A percentile compares a stretch with the other conserved stretches of the same genome.
phyloP scores from a whole-genome alignment of 2,329 filamentous ascomycete species.

The Cladophialophora carrionii region DNA sequence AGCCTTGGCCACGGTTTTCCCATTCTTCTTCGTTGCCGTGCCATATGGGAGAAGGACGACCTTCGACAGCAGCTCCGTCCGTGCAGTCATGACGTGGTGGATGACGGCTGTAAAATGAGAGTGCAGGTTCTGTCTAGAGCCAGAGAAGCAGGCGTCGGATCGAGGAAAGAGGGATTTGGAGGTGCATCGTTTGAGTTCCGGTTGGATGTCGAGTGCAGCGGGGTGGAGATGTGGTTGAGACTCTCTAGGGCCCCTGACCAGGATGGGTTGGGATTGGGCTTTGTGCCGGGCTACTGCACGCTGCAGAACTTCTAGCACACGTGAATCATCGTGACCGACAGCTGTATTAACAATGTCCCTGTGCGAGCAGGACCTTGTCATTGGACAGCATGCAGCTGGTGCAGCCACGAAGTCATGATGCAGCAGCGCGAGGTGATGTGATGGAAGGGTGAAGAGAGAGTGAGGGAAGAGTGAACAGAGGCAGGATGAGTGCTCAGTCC shows the following conservation, averaged over 20 bases:
- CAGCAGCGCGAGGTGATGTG: background rate
- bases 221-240: slow-evolving; percentile 12
- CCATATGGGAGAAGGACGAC: too few relatives aligned
- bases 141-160: slow-evolving; percentile 8
- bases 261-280: slow-evolving; percentile 1
- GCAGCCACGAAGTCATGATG: background rate
- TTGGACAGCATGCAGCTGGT: slow-evolving; percentile 1
- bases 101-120: background rate
- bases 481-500: too few relatives aligned
- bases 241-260: slow-evolving; percentile 3
- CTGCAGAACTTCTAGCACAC: slow-evolving; percentile 1
- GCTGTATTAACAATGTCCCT: background rate
- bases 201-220: slow-evolving; percentile 2
- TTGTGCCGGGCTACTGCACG: slow-evolving; percentile 4
- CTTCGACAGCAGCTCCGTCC: background rate
- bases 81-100: background rate
- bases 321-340: slow-evolving; percentile 7
- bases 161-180: background rate
- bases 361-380: background rate
- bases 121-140: background rate
- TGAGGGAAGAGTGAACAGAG: too few relatives aligned
- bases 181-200: background rate
- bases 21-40: background rate
- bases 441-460: background rate
- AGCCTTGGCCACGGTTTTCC: background rate